These are phyloP conservation scores for Ilex asprella DNA, from an alignment of 257 asterid species.

Conservation along the genomic window DNA sequence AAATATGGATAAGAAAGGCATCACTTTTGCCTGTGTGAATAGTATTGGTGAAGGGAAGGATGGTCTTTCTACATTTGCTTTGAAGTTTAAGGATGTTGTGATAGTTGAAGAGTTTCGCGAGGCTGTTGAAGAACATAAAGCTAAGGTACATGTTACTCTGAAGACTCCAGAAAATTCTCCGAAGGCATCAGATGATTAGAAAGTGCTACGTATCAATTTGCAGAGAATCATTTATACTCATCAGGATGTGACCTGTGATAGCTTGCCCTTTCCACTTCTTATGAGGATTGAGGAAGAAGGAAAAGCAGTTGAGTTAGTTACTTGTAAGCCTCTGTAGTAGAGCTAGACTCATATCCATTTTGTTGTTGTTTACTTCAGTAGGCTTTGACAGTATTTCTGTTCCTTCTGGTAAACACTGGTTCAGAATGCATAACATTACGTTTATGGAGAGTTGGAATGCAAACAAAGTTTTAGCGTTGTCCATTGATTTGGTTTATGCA, in stretches of 20 bases:
- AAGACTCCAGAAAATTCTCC: constrained; percentile 86
- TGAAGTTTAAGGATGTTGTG: constrained; percentile 76
- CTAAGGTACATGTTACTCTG: constrained; percentile 18
- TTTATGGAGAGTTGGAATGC: constrained; percentile 4
- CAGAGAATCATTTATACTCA: background rate
- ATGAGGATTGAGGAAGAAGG: background rate
- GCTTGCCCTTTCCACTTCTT: background rate
- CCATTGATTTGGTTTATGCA: too few relatives aligned
- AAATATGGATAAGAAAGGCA: constrained; percentile 83
- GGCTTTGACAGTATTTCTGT: constrained; percentile 2
- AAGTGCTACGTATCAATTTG: background rate
- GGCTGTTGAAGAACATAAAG: constrained; percentile 51
- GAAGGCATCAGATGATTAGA: constrained; percentile 39
- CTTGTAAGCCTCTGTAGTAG: constrained; percentile 9
- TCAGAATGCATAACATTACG: background rate
- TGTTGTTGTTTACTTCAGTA: constrained; percentile 14
- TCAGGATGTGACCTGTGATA: background rate
- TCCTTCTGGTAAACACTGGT: background rate
- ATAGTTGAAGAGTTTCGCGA: constrained; percentile 56
- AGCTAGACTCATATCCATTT: constrained; percentile 9
- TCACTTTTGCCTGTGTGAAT: constrained; percentile 84
- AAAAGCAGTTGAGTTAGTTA: background rate
- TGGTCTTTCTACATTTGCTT: constrained; percentile 72
- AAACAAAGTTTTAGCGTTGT: too few relatives aligned
- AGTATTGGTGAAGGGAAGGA: constrained; percentile 63